Base-by-base conservation (phyloP, 108 stramenopile species). In the Bacterosira constricta region DNA sequence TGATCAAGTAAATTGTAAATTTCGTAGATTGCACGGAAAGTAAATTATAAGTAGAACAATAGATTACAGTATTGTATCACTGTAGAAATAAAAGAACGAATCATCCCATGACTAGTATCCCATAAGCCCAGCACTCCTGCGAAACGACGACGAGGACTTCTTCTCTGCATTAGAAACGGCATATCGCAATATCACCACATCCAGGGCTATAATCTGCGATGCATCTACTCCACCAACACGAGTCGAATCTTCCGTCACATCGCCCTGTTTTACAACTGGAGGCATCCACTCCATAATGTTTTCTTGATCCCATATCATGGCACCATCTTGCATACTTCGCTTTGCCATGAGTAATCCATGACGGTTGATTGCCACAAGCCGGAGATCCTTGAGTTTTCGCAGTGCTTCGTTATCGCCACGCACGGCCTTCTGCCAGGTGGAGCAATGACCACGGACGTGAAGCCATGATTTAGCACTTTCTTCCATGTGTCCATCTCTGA, bases 401-500 rank as follows among this genome's bases (percentile, higher is more conserved):
- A 81, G 75, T 34, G 61, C 31, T 15, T 44, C 38, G 32, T 31
- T 47, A 30, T 77, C 64, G 8, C 75, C 73, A 39, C 37, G 51
- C 21, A 71, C 26, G 32, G 80, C 80, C 26, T 63, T 65, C 39
- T 81, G 70, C 80, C 75, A 81, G 18, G 18, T 58, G 11, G 34
- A n/a, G 21, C 56, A 42, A 47, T 73, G 21, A 13, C 75, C 71
- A n/a, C 80, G 75, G 3, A 58, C 63, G 20, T 34, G 45, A 34
- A 81, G 80, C 80, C 80, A 81, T 13, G 57, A 29, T 31, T 59
- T 64, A 7, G 75, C 70, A 21, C 70, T 65, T 53, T 73, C 75
- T 11, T 81, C 75, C 17, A 77, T 30, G 21, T 54, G 75, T 15
- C 80, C 80, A 55, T 77, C 71, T 31, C 71, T 64, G 23, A 77